phyloP scores from a whole-genome alignment of 1,284 basidiomycete species.

The Apiotrichum gamsii region DNA sequence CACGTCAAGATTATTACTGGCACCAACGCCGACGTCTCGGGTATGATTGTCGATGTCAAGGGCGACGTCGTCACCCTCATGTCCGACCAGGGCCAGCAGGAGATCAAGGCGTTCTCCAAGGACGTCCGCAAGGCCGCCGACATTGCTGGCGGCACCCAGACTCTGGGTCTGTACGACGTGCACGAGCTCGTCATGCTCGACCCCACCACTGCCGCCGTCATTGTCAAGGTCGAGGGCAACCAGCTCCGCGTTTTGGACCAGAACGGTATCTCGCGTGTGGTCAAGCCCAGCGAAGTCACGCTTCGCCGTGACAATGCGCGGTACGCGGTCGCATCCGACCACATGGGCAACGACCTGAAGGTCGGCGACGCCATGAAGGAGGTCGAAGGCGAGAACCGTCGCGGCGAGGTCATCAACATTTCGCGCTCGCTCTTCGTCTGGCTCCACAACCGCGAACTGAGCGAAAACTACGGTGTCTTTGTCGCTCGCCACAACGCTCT shows the following conservation, averaged over 20 bases:
- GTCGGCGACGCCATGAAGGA: slow-evolving; percentile 93
- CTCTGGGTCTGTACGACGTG: slow-evolving; percentile 76
- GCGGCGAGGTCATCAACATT: slow-evolving; percentile 88
- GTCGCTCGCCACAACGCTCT: slow-evolving; percentile 68
- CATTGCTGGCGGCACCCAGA: slow-evolving; percentile 64
- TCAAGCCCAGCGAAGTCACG: slow-evolving; percentile 92
- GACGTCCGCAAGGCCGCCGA: slow-evolving; percentile 96
- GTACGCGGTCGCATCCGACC: slow-evolving; percentile 81
- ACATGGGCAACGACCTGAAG: slow-evolving; percentile 65
- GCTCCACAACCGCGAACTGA: slow-evolving; percentile 82
- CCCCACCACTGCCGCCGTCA: slow-evolving; percentile 88
- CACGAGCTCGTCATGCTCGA: slow-evolving; percentile 96
- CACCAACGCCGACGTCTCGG: slow-evolving; percentile 90
- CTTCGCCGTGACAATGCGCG: slow-evolving; percentile 73
- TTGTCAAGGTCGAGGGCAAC: slow-evolving; percentile 94
- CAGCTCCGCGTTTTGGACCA: slow-evolving; percentile 94
- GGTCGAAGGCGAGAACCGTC: slow-evolving; percentile 79
- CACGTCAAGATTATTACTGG: slow-evolving; percentile 98
- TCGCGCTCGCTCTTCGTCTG: slow-evolving; percentile 94
- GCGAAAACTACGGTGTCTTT: slow-evolving; percentile 90
- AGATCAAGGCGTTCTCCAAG: slow-evolving; percentile 96
- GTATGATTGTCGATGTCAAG: slow-evolving; percentile 86
- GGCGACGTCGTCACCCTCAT: slow-evolving; percentile 92
- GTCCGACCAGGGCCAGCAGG: slow-evolving; percentile 93
- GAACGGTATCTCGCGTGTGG: slow-evolving; percentile 76